phyloP scores from a whole-genome alignment of 257 asterid genomes.

The Parsonsia alboflavescens region DNA sequence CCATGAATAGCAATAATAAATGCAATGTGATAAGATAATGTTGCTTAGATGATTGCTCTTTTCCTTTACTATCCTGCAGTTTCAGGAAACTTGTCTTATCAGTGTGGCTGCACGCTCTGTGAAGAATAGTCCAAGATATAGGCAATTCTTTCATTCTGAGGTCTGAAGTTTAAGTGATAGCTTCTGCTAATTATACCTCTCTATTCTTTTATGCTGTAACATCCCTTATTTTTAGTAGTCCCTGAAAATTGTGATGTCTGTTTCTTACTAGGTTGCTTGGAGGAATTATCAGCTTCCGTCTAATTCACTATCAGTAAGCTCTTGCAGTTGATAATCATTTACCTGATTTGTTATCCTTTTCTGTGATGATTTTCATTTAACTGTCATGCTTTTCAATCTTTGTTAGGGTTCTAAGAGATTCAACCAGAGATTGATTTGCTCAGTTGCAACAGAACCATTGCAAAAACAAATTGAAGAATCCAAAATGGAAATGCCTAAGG shows the following conservation, averaged over 20 bases:
- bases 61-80: conserved; percentile 32
- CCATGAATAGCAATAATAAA: neutral
- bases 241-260: conserved; percentile 1
- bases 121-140: conserved; percentile 36
- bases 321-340: neutral
- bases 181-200: neutral
- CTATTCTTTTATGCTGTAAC: conserved; percentile 3
- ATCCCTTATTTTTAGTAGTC: neutral
- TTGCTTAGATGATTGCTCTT: neutral
- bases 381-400: conserved; percentile 10
- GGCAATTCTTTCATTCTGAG: conserved; percentile 39
- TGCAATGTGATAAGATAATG: neutral
- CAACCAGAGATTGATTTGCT: conserved; percentile 57
- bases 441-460: conserved; percentile 68
- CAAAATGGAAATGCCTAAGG: conserved; percentile 77
- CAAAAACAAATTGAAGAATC: conserved; percentile 63
- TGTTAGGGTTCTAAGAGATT: conserved; percentile 36
- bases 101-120: conserved; percentile 28
- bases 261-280: conserved; percentile 38
- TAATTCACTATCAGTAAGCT: conserved; percentile 49
- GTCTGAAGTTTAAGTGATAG: conserved; percentile 29
- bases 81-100: conserved; percentile 26
- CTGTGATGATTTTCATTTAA: conserved; percentile 1
- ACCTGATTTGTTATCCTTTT: neutral
- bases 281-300: conserved; percentile 36